Evolutionary conservation across 306 rosid species (phyloP).

Genomic region (Medicago truncatula): MtrunA17r5.0-ANR NC_053047.1:38636001-38636500

Average conservation of each 20-base stretch:
- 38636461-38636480: background rate
- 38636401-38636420: too few species aligned
- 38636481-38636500: conserved; percentile 35
- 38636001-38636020: background rate
- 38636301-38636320: too few species aligned
- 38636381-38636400: too few species aligned
- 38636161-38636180: conserved; percentile 24
- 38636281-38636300: too few species aligned
- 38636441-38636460: too few species aligned
- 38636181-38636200: background rate
- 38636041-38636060: background rate
- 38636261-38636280: background rate
- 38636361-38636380: too few species aligned
- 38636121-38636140: too few species aligned
- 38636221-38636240: background rate
- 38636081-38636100: background rate
- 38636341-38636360: too few species aligned
- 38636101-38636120: too few species aligned
- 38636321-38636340: too few species aligned
- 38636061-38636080: background rate
- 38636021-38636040: background rate
- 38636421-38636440: too few species aligned
- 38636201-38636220: background rate
- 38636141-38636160: background rate
- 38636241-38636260: conserved; percentile 1